These are phyloP conservation scores for Rhizopogon salebrosus DNA, from an alignment of 768 basidiomycete species.

Conservation along the genomic window DNA sequence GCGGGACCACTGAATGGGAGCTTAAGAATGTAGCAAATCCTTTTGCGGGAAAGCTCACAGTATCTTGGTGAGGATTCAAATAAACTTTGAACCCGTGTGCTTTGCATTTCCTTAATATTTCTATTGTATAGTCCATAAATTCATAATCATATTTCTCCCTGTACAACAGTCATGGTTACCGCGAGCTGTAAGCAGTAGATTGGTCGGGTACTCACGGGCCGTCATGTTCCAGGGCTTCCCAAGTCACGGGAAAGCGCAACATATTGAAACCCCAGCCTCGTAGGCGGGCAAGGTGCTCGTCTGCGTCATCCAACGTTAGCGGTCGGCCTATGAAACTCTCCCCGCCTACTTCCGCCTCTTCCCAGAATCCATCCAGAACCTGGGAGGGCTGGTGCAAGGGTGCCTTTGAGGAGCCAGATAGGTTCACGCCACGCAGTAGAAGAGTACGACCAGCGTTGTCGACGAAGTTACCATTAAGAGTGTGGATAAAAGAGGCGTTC, in stretches of 20 bases:
- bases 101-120: conserved; percentile 85
- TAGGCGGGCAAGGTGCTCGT: conserved; percentile 81
- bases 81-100: conserved; percentile 88
- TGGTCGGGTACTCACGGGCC: conserved; percentile 74
- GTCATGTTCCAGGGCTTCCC: conserved; percentile 91
- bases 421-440: conserved; percentile 90
- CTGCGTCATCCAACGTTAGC: conserved; percentile 80
- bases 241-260: conserved; percentile 78
- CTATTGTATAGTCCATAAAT: conserved; percentile 89
- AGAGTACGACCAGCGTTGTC: conserved; percentile 72
- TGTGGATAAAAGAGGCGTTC: conserved; percentile 62
- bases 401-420: conserved; percentile 84
- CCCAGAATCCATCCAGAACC: conserved; percentile 76
- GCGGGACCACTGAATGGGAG: conserved; percentile 73
- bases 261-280: conserved; percentile 93
- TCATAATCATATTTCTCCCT: conserved; percentile 88
- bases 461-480: conserved; percentile 63
- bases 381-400: conserved; percentile 69
- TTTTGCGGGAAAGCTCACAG: conserved; percentile 43
- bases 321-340: conserved; percentile 74
- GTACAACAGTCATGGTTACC: conserved; percentile 1
- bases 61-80: conserved; percentile 96
- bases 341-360: conserved; percentile 62
- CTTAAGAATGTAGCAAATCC: neutral
- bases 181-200: neutral